Base-by-base conservation (phyloP, 352 stramenopile genomes). In the Thalassiosira livingstoniorum region DNA sequence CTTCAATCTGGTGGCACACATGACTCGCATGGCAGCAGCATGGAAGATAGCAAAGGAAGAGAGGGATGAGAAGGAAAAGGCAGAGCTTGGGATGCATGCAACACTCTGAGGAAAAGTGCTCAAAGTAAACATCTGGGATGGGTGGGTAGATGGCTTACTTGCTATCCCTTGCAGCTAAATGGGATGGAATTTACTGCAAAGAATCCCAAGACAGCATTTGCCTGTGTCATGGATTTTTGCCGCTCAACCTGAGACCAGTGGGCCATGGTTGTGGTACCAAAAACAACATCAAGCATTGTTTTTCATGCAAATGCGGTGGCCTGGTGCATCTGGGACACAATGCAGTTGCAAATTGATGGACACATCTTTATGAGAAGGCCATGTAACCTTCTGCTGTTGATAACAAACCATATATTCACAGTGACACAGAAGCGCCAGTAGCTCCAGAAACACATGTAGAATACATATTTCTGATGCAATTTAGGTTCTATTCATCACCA, bases 281-380 rank as follows among this genome's bases (percentile, higher is more conserved):
- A 2, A 76, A 87, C n/a, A 78, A 69, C 3, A 60, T 87, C 15
- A 67, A 91, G 25, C 77, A 89, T 58, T 63, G 60, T 4, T 39
- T 85, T 1, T 43, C 60, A 1, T 90, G 81, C 68, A 82, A 79
- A 55, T 23, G 39, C 0, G 85, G 70, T 13, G 78, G 85, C 3
- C 35, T 88, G 23, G 70, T 85, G 0, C 55, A 72, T 57, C 39
- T 79, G 0, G 63, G 80, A 21, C 77, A 90, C 43, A 61, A 88
- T 62, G 76, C 85, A 39, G 65, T 79, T 2, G 31, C 21, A 11
- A 42, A 79, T 34, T 62, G 85, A 55, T 86, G 31, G 29, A 7
- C 27, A 4, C 57, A 78, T 60, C 54, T 88, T 0, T 70, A 47
- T 32, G 54, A 21, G 3, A 31, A 25, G 23, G 65, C 67, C 21